Evolutionary conservation across 768 basidiomycete species (phyloP), one percentile per base, ranked within the genome.

Genomic region (Panus rudis): DNA sequence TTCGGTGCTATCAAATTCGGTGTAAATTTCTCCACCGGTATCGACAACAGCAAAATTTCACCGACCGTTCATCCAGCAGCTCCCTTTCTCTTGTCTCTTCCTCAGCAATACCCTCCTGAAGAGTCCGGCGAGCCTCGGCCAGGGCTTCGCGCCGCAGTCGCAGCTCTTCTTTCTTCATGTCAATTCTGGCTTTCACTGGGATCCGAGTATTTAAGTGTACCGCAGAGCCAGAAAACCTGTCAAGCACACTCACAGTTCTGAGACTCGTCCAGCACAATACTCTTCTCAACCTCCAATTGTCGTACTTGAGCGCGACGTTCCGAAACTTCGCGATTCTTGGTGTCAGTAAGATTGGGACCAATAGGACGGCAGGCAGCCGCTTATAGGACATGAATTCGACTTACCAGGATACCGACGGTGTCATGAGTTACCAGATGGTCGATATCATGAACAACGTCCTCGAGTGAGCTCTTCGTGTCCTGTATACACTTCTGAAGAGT

Each of bases 251-350:
- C 30, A 58, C 59, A 40, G 14, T 25, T 37, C 12, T 48, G 39
- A 4, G 55, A 52, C 12, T 54, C 43, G 6, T 21, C 19, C 4
- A 41, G 35, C 6, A 60, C 49, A 7, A 28, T 30, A 1, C 37
- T 37, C 13, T 23, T 42, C 32, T 58, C 52, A 5, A 14, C 30
- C 4, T 72, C 63, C 33, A 66, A 64, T 47, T 65, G 61, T n/a
- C 81, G 64, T 21, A 87, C 61, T 49, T 67, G 70, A 46, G 71
- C 69, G 53, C 81, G 68, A 27, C 79, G 75, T 60, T 89, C 79
- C 32, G 76, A 78, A 38, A 79, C 65, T 59, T 89, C 80, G 31
- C 84, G 79, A 50, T 67, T 72, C 87, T 88, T 61, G 54, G 46
- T 51, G 59, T 50, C 37, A 55, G 45, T 57, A 49, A 58, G 56